phyloP scores from a whole-genome alignment of 805 yeast species.

The Ogataea nonfermentans region DNA sequence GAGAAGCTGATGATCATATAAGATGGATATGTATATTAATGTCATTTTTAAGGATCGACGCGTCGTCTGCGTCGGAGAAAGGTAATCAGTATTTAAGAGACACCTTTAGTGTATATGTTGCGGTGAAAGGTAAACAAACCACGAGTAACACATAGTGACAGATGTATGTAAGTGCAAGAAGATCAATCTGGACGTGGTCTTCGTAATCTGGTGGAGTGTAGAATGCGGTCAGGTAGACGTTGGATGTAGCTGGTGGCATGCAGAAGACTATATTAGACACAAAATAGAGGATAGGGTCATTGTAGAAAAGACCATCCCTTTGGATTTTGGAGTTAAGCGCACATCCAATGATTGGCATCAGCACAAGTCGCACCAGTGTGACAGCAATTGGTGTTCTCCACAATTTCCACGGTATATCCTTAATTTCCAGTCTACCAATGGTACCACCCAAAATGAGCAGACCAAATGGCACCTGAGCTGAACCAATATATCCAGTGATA shows the following conservation, averaged over 20 bases:
- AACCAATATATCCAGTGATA: slow-evolving; percentile 72
- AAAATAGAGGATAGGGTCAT: slow-evolving; percentile 61
- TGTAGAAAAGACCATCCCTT: slow-evolving; percentile 60
- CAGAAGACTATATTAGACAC: slow-evolving; percentile 73
- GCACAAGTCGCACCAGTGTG: slow-evolving; percentile 54
- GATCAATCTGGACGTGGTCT: slow-evolving; percentile 71
- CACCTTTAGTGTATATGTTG: slow-evolving; percentile 64
- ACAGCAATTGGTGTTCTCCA: slow-evolving; percentile 63
- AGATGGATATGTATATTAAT: background rate
- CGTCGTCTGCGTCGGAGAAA: slow-evolving; percentile 1
- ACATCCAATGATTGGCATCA: slow-evolving; percentile 79
- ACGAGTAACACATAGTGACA: slow-evolving; percentile 69
- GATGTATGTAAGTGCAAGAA: slow-evolving; percentile 73
- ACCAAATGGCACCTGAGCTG: slow-evolving; percentile 88
- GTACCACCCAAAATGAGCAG: slow-evolving; percentile 83
- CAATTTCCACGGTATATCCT: slow-evolving; percentile 63
- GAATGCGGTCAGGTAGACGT: slow-evolving; percentile 85
- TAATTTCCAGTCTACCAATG: slow-evolving; percentile 67
- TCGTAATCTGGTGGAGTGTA: slow-evolving; percentile 64
- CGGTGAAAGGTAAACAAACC: slow-evolving; percentile 69
- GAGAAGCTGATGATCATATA: slow-evolving; percentile 24
- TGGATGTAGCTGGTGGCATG: slow-evolving; percentile 85
- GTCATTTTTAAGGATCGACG: slow-evolving; percentile 1
- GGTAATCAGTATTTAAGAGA: slow-evolving; percentile 38
- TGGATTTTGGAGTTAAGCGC: slow-evolving; percentile 62